phyloP scores from a whole-genome alignment of 179 eudicot species.

The Nepenthes alata region DNA sequence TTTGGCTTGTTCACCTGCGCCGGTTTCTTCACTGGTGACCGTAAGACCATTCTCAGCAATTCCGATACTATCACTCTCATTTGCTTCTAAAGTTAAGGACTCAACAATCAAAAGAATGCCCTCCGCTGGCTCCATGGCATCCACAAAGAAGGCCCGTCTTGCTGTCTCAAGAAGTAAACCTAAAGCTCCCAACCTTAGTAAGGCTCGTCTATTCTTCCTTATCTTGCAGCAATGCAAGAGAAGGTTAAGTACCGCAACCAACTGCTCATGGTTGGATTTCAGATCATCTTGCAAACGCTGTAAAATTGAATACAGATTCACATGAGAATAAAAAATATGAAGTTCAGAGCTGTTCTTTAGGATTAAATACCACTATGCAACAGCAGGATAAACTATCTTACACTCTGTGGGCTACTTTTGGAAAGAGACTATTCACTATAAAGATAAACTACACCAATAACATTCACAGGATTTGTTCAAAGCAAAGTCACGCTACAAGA shows the following conservation, averaged over 20 bases:
- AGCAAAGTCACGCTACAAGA: no score
- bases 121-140: slow-evolving; percentile 99
- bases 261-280: slow-evolving; percentile 92
- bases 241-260: slow-evolving; percentile 81
- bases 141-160: slow-evolving; percentile 90
- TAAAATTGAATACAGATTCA: slow-evolving; percentile 1
- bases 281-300: slow-evolving; percentile 83
- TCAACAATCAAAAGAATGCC: slow-evolving; percentile 96
- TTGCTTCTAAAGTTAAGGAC: slow-evolving; percentile 92
- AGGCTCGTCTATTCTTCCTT: slow-evolving; percentile 82
- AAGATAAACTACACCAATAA: no score
- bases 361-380: neutral
- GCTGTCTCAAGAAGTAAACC: slow-evolving; percentile 91
- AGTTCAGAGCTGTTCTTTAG: no score
- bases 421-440: no score
- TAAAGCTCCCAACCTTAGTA: slow-evolving; percentile 71
- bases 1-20: slow-evolving; percentile 89
- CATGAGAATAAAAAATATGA: no score
- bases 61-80: slow-evolving; percentile 76
- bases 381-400: no score
- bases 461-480: no score
- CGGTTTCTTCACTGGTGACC: slow-evolving; percentile 67
- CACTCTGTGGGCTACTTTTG: no score
- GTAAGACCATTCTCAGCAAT: slow-evolving; percentile 61
- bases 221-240: slow-evolving; percentile 94